Conservation (phyloP, 352 stramenopile species). For the Hyaloperonospora brassicae region DNA sequence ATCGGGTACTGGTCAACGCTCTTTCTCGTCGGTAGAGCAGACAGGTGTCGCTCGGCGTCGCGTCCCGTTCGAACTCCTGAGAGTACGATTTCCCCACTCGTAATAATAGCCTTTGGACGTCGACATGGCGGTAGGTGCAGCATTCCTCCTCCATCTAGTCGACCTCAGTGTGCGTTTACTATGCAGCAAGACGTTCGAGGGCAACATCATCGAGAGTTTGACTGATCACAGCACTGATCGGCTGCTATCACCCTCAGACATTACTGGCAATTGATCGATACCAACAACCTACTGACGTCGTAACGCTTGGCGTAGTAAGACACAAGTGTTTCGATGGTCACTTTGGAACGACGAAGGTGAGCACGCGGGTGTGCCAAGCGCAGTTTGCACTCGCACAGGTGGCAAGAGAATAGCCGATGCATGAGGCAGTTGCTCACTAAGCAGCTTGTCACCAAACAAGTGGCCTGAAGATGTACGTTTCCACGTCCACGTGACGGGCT, state of each 20-base stretch:
- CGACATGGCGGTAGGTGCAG: conserved; percentile 14
- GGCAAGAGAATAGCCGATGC: conserved; percentile 6
- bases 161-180: conserved; percentile 46
- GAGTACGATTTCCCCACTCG: conserved; percentile 3
- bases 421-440: too few species aligned
- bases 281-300: too few species aligned
- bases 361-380: conserved; percentile 35
- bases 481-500: too few species aligned
- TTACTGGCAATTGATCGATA: too few species aligned
- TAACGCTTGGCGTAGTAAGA: too few species aligned
- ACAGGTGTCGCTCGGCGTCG: conserved; percentile 6
- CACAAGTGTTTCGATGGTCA: too few species aligned
- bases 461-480: too few species aligned
- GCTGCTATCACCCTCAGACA: too few species aligned
- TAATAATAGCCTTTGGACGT: conserved; percentile 5
- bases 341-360: too few species aligned
- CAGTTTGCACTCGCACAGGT: conserved; percentile 31
- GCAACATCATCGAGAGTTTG: neutral
- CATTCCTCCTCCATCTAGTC: conserved; percentile 33
- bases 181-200: conserved; percentile 21
- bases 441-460: too few species aligned
- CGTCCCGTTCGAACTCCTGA: conserved; percentile 15
- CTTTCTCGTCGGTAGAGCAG: conserved; percentile 15
- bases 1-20: conserved; percentile 6
- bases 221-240: too few species aligned